These are phyloP conservation scores for Acanthamoeba triangularis DNA, from an alignment of 208 protist genomes.

Conservation along the genomic window DNA sequence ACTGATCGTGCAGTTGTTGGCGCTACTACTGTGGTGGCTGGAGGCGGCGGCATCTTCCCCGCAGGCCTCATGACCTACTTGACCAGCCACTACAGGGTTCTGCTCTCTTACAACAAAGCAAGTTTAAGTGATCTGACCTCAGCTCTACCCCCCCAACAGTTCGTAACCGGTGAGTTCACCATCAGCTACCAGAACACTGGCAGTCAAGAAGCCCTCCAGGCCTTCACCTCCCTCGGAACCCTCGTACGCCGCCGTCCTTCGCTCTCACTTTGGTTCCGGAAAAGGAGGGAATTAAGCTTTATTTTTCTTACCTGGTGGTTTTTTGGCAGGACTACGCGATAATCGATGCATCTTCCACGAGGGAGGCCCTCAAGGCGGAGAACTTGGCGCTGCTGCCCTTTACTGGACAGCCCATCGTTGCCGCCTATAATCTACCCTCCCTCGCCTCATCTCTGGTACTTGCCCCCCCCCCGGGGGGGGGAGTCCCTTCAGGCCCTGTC, in stretches of 20 bases:
- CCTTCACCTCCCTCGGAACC: not conserved
- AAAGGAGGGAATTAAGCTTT: not conserved
- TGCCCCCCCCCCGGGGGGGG: no score
- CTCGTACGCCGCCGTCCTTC: not conserved
- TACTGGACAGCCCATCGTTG: not conserved
- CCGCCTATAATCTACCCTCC: not conserved
- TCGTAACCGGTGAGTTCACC: not conserved
- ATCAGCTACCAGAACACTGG: slow-evolving; percentile 15
- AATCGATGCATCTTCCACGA: not conserved
- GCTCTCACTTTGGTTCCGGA: not conserved
- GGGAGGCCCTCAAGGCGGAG: not conserved
- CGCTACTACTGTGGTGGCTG: not conserved
- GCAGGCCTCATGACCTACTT: not conserved
- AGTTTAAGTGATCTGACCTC: no score
- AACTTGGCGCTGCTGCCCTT: not conserved
- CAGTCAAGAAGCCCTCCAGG: not conserved
- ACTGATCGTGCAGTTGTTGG: not conserved
- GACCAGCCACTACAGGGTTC: not conserved
- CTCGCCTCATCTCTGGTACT: not conserved
- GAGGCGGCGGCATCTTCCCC: not conserved
- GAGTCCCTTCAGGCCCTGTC: not conserved
- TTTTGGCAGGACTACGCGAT: not conserved
- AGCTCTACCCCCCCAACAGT: not conserved
- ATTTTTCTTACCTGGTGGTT: not conserved
- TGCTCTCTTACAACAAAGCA: no score